Evolutionary conservation across 2,329 filamentous ascomycete genomes (phyloP), one percentile per base, ranked within the genome.

Genomic region (Ascochyta viciae-villosae): DNA sequence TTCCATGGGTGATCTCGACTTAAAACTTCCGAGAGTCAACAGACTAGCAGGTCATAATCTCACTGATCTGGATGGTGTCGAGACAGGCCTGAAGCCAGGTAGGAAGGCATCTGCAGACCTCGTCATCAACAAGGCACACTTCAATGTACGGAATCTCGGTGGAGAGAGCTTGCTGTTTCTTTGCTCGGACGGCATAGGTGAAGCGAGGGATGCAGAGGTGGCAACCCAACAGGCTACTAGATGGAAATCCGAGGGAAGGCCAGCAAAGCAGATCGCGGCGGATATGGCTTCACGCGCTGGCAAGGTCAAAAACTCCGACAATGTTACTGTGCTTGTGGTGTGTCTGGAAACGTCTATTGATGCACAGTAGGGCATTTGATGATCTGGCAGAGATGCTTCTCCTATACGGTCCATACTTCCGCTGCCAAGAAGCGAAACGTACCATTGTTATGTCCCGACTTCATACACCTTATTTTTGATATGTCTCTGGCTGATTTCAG

Each of bases 1-100:
- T 6, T 65, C 66, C 0, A 49, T 69, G 1, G 66, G 66, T 24
- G 66, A 69, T 26, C 45, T 62, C 23, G 60, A 69, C 22, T 58
- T 66, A 46, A 69, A 69, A 47, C 55, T 62, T 10, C 66, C 66
- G 0, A 62, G 63, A 24, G 64, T 69, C 7, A 69, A 69, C 34
- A 61, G 64, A 3, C 60, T 69, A 8, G 65, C 66, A 13, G 63
- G 51, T 19, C 66, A 69, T 55, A 62, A 69, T 35, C 41, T 69
- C 19, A 61, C 63, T 13, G 66, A 69, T 34, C 51, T 69, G 3
- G 55, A 53, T 10, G 66, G 66, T 38, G 55, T 69, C 27, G 60
- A 66, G 35, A 69, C 66, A 3, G 66, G 66, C 6, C 59, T 69
- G 16, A 63, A 59, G 5, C 66, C 66, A 10, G 65, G 66, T n/a